Evolutionary conservation across 2,329 filamentous ascomycete genomes (phyloP).

Genomic region (Amauroascus verrucosus): DNA sequence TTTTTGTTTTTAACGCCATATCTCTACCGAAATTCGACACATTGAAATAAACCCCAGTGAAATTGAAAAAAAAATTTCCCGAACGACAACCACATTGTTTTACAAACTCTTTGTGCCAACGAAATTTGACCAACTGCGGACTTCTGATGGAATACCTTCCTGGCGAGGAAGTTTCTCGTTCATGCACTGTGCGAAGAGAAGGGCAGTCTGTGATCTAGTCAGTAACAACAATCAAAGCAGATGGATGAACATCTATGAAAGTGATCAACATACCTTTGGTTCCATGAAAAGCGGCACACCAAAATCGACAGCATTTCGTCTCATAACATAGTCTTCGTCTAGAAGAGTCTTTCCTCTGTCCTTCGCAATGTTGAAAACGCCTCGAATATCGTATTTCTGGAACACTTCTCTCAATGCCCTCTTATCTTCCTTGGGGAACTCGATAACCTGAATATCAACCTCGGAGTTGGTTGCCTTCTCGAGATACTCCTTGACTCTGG

Average conservation of each 20-base stretch:
- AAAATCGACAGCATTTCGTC: slow-evolving; percentile 95
- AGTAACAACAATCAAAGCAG: not conserved
- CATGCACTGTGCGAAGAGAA: slow-evolving; percentile 95
- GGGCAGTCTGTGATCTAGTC: slow-evolving; percentile 59
- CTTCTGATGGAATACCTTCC: slow-evolving; percentile 82
- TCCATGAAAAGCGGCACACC: slow-evolving; percentile 98
- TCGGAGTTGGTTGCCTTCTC: slow-evolving; percentile 58
- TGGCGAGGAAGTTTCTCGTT: slow-evolving; percentile 83
- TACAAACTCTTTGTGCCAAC: slow-evolving; percentile 56
- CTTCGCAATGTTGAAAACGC: slow-evolving; percentile 88
- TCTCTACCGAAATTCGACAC: slow-evolving; percentile 9
- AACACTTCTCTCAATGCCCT: slow-evolving; percentile 88
- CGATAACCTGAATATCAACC: slow-evolving; percentile 74
- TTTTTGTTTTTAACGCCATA: slow-evolving; percentile 8
- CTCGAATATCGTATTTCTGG: slow-evolving; percentile 90
- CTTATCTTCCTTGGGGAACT: slow-evolving; percentile 96
- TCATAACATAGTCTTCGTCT: slow-evolving; percentile 97
- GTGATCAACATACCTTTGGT: slow-evolving; percentile 61
- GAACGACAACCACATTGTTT: slow-evolving; percentile 10
- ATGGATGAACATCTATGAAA: not conserved
- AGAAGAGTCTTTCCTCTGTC: slow-evolving; percentile 69
- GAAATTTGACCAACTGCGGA: slow-evolving; percentile 91
- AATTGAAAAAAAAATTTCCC: not conserved
- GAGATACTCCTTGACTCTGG: slow-evolving; percentile 71
- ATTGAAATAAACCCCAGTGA: not conserved